Evolutionary conservation across 352 stramenopile species (phyloP).

Genomic region (Blastocystis sp.): DNA sequence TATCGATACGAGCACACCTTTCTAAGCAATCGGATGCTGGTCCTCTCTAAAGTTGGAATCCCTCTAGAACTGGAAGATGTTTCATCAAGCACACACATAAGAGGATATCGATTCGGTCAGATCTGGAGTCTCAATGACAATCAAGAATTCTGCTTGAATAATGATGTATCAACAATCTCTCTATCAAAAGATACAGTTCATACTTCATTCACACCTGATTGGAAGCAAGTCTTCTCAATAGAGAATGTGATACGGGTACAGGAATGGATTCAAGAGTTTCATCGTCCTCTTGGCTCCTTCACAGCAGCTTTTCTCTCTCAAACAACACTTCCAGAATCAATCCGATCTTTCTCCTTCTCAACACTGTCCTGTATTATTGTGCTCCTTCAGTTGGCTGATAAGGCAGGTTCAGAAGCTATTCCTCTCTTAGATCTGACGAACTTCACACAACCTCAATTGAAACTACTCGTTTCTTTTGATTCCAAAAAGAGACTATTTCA

Average conservation of each 20-base stretch:
- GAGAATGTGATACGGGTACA: not conserved
- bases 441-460: not conserved
- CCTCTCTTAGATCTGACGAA: not conserved
- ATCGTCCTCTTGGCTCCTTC: too few species aligned
- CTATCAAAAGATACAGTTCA: too few species aligned
- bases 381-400: not conserved
- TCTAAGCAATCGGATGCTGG: not conserved
- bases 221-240: not conserved
- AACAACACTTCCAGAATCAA: too few species aligned
- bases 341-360: not conserved
- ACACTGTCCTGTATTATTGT: not conserved
- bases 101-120: too few species aligned
- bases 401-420: not conserved
- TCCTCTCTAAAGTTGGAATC: not conserved
- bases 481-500: conserved; percentile 47
- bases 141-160: too few species aligned
- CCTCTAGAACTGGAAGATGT: not conserved
- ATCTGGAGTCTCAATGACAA: too few species aligned
- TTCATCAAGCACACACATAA: too few species aligned
- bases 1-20: not conserved
- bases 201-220: not conserved
- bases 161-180: too few species aligned
- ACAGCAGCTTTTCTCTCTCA: too few species aligned
- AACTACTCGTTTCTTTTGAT: conserved; percentile 6
- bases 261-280: not conserved